Base-by-base conservation (phyloP, 805 yeast species). In the Metschnikowia santaceciliae region DNA sequence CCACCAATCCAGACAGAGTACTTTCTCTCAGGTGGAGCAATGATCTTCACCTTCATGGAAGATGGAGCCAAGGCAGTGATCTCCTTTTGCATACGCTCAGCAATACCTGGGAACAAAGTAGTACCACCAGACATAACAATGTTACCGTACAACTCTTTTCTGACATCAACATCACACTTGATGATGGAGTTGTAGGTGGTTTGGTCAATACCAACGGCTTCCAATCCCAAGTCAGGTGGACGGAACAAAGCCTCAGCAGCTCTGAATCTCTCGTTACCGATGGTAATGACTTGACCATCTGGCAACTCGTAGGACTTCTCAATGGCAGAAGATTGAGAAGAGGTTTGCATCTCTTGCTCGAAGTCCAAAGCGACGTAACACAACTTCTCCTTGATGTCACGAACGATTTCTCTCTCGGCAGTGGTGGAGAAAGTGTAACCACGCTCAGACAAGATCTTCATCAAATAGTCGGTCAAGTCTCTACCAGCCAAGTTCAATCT, bases 1-100 rank as follows among this genome's bases (percentile, higher is more conserved):
- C 99, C 99, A 84, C 99, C 99, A 63, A 94, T 94, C 99, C 99
- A 94, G 80, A 91, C 97, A 69, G 96, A 88, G 88, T 88, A 94
- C 80, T 94, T 94, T 80, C 99, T 87, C 80, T 94, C 99, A 64
- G 98, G 98, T 64, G 98, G 97, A 74, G 99, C 99, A 74, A 88
- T 88, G 74, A 94, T 91, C 88, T 94, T 94, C 72, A 94, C 96
- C 90, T 94, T 94, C 97, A 94, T 94, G 57, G 97, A 90, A 65
- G 97, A 89, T 78, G 98, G 98, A 72, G 99, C 99, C 81, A 94
- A 86, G 67, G 97, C 96, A 66, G 97, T 90, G 71, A 94, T 90
- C 82, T 94, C 99, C 89, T 92, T 92, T 84, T 92, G 98, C 96
- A 94, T 90, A 84, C 99, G 92, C 84, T 94, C 98, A 77, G 97